phyloP scores from a whole-genome alignment of 2,329 filamentous ascomycete genomes.

The Stachybotrys chartarum region DNA sequence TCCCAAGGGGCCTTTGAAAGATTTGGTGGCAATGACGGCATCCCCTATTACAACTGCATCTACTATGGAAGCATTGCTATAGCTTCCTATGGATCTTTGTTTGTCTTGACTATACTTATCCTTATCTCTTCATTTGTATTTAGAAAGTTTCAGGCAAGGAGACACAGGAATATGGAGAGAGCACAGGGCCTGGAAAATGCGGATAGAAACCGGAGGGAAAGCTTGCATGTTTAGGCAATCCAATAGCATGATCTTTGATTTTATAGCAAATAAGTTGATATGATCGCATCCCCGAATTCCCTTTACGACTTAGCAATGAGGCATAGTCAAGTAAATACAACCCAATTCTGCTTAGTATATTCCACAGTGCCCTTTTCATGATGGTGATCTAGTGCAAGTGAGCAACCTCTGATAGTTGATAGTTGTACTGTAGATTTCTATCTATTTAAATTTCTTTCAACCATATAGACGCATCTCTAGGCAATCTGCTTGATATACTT shows the following conservation, averaged over 20 bases:
- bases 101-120: not conserved
- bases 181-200: not conserved
- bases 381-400: not conserved
- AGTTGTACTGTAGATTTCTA: not conserved
- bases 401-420: not conserved
- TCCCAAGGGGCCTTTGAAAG: not conserved
- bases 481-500: slow-evolving; percentile 24
- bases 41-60: not conserved
- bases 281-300: not conserved
- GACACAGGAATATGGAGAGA: not conserved
- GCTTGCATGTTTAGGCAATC: not conserved
- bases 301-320: not conserved
- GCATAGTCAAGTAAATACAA: not conserved
- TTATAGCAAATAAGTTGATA: not conserved
- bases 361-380: not conserved
- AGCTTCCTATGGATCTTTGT: not conserved
- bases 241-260: not conserved
- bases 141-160: not conserved
- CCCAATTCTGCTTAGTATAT: not conserved
- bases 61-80: not conserved
- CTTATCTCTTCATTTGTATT: not conserved
- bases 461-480: slow-evolving; percentile 1
- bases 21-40: not conserved
- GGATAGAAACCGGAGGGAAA: not conserved
- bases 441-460: not conserved